phyloP scores from a whole-genome alignment of 129 eudicot species.

The Chrysanthemum makinoi region DNA sequence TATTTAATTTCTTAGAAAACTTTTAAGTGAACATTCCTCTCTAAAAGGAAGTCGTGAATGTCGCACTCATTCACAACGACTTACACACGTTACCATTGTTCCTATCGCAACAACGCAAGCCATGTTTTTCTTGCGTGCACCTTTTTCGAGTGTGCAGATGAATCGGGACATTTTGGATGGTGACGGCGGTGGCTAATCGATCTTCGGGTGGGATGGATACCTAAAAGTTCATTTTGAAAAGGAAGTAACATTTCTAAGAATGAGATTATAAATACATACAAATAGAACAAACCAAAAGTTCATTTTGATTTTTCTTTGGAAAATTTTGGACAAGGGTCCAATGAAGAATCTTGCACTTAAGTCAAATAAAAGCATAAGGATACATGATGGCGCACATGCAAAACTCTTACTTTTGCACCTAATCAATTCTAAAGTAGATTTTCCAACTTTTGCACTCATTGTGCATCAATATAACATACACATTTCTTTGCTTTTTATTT shows the following conservation, averaged over 20 bases:
- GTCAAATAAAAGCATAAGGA: constrained; percentile 37
- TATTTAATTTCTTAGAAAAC: too few species aligned
- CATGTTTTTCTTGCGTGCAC: too few species aligned
- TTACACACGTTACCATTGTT: too few species aligned
- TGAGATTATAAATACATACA: neutral
- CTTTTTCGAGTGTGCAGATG: too few species aligned
- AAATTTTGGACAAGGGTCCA: constrained; percentile 22
- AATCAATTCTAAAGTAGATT: constrained; percentile 41
- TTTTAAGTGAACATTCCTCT: too few species aligned
- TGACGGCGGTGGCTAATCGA: too few species aligned
- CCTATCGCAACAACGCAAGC: too few species aligned
- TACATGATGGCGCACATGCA: constrained; percentile 47
- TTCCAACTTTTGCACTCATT: constrained; percentile 37
- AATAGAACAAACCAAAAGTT: neutral
- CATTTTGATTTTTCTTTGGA: neutral
- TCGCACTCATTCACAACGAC: too few species aligned
- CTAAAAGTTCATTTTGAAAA: neutral
- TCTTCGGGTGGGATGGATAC: too few species aligned
- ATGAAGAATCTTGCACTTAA: constrained; percentile 30
- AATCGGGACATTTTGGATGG: too few species aligned
- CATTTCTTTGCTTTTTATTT: constrained; percentile 20
- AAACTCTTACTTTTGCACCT: constrained; percentile 45
- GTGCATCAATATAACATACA: constrained; percentile 29
- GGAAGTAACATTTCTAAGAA: constrained; percentile 13
- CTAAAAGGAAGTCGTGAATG: too few species aligned